Evolutionary conservation across 352 stramenopile genomes (phyloP), one percentile per base, ranked within the genome.

Genomic region (Phytophthora pistaciae): DNA sequence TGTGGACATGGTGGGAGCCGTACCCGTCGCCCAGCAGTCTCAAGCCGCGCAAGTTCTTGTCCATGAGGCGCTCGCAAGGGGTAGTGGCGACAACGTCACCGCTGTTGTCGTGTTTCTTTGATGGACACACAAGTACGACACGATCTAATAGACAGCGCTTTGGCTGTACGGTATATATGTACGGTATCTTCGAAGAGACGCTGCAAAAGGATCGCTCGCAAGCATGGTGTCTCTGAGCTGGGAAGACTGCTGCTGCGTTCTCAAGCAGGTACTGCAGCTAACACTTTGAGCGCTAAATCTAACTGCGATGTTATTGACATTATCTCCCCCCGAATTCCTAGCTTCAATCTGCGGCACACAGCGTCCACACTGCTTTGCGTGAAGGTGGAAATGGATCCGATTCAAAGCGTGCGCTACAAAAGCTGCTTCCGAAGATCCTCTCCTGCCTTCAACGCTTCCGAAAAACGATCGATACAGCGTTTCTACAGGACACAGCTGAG

Each of bases 1-100:
- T 21, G 79, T 95, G 21, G 83, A 94, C 44, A 64, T 95, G n/a
- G 60, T 96, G 23, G 46, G 53, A 50, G 65, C 68, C 7, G 48
- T 93, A 53, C 60, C 77, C 0, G 33, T 72, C 20, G 56, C 64
- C 5, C 62, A 91, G 56, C 83, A 84, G 29, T 52, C 65, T 33
- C 64, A 76, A 14, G 88, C 85, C 21, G 87, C 88, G 23, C 60
- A 84, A 58, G n/a, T 84, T 38, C 63, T 95, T 44, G 85, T 91
- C 5, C 66, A 85, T 13, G 73, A 87, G 63, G 87, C 87, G 16
- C 67, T 93, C 16, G 54, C 77, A 29, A 74, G 80, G 38, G 71
- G 85, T 54, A 94, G 79, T 58, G 78, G 80, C 25, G 88, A 96
- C 76, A 96, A 96, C 64, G 84, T 96, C 64, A 91, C 85, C 27